Evolutionary conservation across 768 basidiomycete genomes (phyloP), one percentile per base, ranked within the genome.

Genomic region (Mycena alexandri): DNA sequence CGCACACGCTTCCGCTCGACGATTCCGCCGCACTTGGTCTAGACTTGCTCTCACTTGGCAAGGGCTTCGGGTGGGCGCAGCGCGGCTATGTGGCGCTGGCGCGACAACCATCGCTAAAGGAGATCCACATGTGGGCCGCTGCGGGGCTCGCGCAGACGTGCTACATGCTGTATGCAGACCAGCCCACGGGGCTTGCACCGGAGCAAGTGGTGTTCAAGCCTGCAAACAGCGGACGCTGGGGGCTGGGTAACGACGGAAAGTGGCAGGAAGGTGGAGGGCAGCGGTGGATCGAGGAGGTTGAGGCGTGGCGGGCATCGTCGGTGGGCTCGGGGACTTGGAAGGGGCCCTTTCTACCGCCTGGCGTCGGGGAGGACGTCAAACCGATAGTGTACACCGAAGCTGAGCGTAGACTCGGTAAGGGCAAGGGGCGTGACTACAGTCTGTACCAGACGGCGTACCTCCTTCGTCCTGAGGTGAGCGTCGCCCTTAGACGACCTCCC

Each of bases 121-220:
- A 90, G n/a, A 74, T 90, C 33, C 91, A 93, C 73, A 79, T 87
- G 59, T 93, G 90, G 89, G 92, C 89, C 5, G 93, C 92, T 2
- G 85, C 92, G 74, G 92, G 92, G 19, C 81, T 94, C 25, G 89
- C 90, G 36, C 85, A 91, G 73, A 90, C 84, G 16, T 93, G 92
- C 74, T 93, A 87, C 79, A 72, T 89, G 29, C 84, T 86, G 54
- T 93, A 93, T 72, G 90, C 89, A 1, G 92, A 93, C 73, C 86
- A 90, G 73, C 84, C 87, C 8, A 83, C 86, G 4, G 92, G 93
- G 3, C 76, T 94, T 34, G 90, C 87, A 16, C 89, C 92, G 1
- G 93, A 94, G 61, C 84, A 86, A 69, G 81, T 85, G 24, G 33
- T 72, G 0, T 87, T 87, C 63, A 75, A 80, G 64, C 72, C 72